Evolutionary conservation across 2,329 filamentous ascomycete genomes (phyloP).

Genomic region (Lachnellula willkommii): DNA sequence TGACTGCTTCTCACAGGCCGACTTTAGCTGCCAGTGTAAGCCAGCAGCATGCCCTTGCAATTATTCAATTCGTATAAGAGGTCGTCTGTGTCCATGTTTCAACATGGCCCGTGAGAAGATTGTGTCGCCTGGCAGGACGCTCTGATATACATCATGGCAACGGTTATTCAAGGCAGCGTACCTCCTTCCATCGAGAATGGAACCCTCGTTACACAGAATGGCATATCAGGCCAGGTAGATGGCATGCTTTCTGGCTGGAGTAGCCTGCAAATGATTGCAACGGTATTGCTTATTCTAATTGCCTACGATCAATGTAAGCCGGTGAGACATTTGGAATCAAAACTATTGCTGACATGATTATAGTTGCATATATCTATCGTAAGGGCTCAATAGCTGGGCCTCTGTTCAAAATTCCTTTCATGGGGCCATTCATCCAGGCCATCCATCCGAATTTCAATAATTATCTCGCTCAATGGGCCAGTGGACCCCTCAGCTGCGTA

Average conservation of each 20-base stretch:
- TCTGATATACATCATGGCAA: no score
- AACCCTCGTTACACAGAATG: no score
- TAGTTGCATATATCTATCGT: conserved; percentile 47
- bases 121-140: no score
- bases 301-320: conserved; percentile 39
- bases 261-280: conserved; percentile 32
- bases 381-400: conserved; percentile 62
- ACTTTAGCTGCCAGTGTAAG: no score
- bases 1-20: no score
- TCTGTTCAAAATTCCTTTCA: conserved; percentile 59
- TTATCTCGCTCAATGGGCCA: conserved; percentile 73
- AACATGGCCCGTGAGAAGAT: no score
- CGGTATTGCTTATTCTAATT: conserved; percentile 31
- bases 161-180: no score
- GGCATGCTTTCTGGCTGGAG: background rate
- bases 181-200: no score
- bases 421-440: conserved; percentile 72
- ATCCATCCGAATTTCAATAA: conserved; percentile 67
- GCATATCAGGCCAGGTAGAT: background rate
- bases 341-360: no score
- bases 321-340: background rate
- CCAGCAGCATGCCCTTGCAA: no score
- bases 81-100: no score
- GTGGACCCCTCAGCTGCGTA: conserved; percentile 73
- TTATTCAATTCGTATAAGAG: no score